Evolutionary conservation across 805 yeast species (phyloP), one percentile per base, ranked within the genome.

Genomic region (Sugiyamaella boreocaroliniensis): DNA sequence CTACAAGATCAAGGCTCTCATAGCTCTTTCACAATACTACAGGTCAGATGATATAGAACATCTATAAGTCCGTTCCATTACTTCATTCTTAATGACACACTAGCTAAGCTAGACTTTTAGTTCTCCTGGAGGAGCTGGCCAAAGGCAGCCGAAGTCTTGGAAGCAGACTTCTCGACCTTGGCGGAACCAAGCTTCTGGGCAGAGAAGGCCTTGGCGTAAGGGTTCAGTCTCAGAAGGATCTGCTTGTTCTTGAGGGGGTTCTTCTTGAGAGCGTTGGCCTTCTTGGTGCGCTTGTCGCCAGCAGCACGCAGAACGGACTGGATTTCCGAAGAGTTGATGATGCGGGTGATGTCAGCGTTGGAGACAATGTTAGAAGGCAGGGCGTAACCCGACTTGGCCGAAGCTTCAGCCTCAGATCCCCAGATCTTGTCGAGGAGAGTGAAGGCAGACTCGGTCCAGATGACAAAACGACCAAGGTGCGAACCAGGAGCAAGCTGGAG

Each of bases 401-500:
- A 71, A 54, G 93, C 82, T 73, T 85, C 82, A 68, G 90, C 73
- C 73, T 86, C 95, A 64, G 96, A 82, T 75, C 96, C 96, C 93
- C 93, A 93, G 81, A 93, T 87, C 64, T 89, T 80, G 83, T 93
- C 99, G 73, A 93, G 83, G 71, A 90, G 83, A 74, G 90, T 86
- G 76, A 93, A 89, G 74, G 99, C 99, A 74, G 89, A 80, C 82
- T 90, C 96, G 73, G 99, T 90, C 99, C 99, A 93, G 89, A 93
- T 89, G 72, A 93, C 86, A 72, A 93, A 93, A 85, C 99, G 90
- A 82, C 99, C 99, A 71, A 93, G 81, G 83, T 93, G 99, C 74
- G 98, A 96, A 86, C 99, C 99, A 77, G 99, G 99, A 70, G 99
- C 99, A 72, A 93, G 86, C 82, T 92, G 98, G 75, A 93, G 85